phyloP scores from a whole-genome alignment of 129 eudicot species.

The Chrysanthemum makinoi region DNA sequence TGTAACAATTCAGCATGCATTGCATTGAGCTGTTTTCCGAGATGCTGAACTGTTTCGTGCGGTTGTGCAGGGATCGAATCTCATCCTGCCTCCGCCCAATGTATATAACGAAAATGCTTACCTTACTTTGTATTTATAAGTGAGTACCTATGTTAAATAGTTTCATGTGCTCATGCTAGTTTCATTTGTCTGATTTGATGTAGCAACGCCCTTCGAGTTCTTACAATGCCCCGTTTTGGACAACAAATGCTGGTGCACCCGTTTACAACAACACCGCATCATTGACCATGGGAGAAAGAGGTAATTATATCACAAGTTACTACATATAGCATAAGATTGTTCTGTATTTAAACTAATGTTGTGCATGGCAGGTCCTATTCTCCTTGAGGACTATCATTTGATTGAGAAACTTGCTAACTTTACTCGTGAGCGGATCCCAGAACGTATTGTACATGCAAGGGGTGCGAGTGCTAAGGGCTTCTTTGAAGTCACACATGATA shows the following conservation, averaged over 20 bases:
- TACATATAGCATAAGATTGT: background rate
- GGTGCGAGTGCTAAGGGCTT: too few relatives aligned
- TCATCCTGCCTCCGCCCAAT: slow-evolving; percentile 21
- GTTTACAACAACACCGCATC: slow-evolving; percentile 62
- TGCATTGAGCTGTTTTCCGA: too few relatives aligned
- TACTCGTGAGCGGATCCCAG: slow-evolving; percentile 65
- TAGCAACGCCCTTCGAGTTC: slow-evolving; percentile 70
- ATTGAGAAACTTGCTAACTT: slow-evolving; percentile 70
- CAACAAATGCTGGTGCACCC: slow-evolving; percentile 68
- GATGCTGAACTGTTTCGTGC: slow-evolving; percentile 4
- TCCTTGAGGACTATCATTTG: slow-evolving; percentile 75
- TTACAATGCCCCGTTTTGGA: slow-evolving; percentile 47
- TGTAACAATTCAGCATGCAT: background rate
- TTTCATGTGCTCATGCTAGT: background rate
- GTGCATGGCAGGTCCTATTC: slow-evolving; percentile 56
- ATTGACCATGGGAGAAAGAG: slow-evolving; percentile 52
- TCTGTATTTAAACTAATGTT: too few relatives aligned
- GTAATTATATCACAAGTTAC: slow-evolving; percentile 10
- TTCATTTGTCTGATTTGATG: slow-evolving; percentile 10
- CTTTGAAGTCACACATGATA: slow-evolving; percentile 51
- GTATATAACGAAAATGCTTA: slow-evolving; percentile 1
- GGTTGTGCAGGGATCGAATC: slow-evolving; percentile 18
- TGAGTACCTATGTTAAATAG: background rate
- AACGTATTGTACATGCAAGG: too few relatives aligned
- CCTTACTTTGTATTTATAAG: background rate